Base-by-base conservation (phyloP, 768 basidiomycete species). In the Antrodiella citrinella region DNA sequence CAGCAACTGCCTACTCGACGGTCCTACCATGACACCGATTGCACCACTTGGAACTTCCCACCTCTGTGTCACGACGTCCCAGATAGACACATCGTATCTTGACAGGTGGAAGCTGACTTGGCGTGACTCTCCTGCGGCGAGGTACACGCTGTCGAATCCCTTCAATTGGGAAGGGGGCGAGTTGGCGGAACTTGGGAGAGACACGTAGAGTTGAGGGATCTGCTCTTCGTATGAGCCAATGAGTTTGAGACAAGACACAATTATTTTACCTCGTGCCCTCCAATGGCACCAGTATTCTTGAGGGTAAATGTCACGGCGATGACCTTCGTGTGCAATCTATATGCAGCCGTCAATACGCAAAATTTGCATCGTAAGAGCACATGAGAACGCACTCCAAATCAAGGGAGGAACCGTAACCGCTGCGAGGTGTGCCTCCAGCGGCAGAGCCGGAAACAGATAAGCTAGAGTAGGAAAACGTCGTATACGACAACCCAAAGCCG, bases 401-500 rank as follows among this genome's bases (percentile, higher is more conserved):
- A 10, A 60, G 56, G 1, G 56, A 53, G 2, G 56, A 52, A 5
- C 53, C 53, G 47, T 45, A 54, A 5, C 66, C 62, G 0, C 74
- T 62, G 19, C 70, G 63, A 1, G 51, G 49, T 10, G 66, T 66
- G 4, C 69, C 65, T 10, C 55, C 53, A 3, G 53, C 26, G 4
- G 25, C 46, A 7, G 82, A 62, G 52, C 71, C 69, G 4, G 60
- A 62, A 22, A 87, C 67, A 2, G 69, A 55, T n/a, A 92, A 67
- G 24, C 75, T 67, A 30, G 72, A 77, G 61, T 90, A 93, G 26
- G 74, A 66, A 62, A 93, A 96, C 1, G 68, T 75, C 30, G 92
- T 85, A 68, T 96, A 96, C 51, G 82, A 85, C 60, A 93, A 62
- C 0, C 92, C 92, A 59, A 81, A 93, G 3, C 92, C 92, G 61